Percentiles rank a stretch among this genome's conserved stretches.
Conservation (phyloP, 2,329 filamentous ascomycete species). For the Fusarium torulosum region DNA sequence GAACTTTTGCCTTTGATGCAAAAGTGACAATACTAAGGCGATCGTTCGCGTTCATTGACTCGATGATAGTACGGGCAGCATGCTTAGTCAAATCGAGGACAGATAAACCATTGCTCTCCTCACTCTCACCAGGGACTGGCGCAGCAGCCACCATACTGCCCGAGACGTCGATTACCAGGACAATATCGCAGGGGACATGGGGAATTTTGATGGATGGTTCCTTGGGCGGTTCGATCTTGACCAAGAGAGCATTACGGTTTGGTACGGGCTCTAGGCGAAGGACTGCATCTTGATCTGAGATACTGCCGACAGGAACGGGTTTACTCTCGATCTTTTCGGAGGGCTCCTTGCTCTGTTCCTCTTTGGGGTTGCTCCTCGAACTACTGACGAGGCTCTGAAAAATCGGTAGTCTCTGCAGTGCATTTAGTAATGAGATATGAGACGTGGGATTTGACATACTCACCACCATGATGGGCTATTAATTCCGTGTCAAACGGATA, state of each 20-base stretch:
- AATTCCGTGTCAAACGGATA: slow-evolving; percentile 2
- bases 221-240: slow-evolving; percentile 61
- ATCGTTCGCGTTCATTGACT: slow-evolving; percentile 67
- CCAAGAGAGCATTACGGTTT: slow-evolving; percentile 56
- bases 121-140: slow-evolving; percentile 59
- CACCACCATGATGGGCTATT: slow-evolving; percentile 35
- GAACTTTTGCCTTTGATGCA: slow-evolving; percentile 54
- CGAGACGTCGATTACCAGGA: slow-evolving; percentile 72
- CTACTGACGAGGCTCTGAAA: slow-evolving; percentile 8
- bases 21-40: slow-evolving; percentile 71
- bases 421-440: not conserved
- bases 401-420: slow-evolving; percentile 38
- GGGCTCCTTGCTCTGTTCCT: not conserved
- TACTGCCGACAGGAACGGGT: not conserved
- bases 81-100: slow-evolving; percentile 72
- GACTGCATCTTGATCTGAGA: slow-evolving; percentile 29
- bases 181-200: slow-evolving; percentile 69
- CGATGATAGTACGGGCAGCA: slow-evolving; percentile 68
- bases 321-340: not conserved
- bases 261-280: slow-evolving; percentile 58
- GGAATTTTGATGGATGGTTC: slow-evolving; percentile 47
- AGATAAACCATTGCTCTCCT: slow-evolving; percentile 64
- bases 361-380: slow-evolving; percentile 4
- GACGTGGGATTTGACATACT: not conserved
- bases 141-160: slow-evolving; percentile 66